phyloP scores from a whole-genome alignment of 2,329 filamentous ascomycete species.

The Pyricularia pennisetigena region DNA sequence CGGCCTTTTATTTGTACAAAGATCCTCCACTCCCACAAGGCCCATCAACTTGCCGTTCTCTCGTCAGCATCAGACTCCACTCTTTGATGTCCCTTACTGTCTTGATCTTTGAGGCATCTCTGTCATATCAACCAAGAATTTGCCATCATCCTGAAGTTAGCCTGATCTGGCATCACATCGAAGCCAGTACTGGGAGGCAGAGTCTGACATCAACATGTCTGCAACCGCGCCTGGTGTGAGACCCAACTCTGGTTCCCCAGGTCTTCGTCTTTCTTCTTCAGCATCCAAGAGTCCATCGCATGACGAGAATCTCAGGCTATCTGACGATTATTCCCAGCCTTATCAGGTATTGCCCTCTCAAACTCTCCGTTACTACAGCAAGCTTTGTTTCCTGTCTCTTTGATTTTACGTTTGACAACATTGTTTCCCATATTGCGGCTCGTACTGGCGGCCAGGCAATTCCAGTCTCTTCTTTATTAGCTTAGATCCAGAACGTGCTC shows the following conservation, averaged over 20 bases:
- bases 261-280: conserved; percentile 18
- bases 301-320: conserved; percentile 26
- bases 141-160: conserved; percentile 3
- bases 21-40: background rate
- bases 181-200: background rate
- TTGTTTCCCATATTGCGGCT: background rate
- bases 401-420: background rate
- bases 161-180: background rate
- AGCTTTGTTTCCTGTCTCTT: background rate
- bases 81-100: conserved; percentile 3
- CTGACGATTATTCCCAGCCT: conserved; percentile 22
- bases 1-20: background rate
- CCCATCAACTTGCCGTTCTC: background rate
- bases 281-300: conserved; percentile 20
- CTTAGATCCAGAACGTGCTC: background rate
- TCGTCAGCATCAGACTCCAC: background rate
- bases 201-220: conserved; percentile 24
- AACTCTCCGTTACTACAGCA: background rate
- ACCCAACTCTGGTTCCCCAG: conserved; percentile 30
- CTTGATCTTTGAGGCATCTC: conserved; percentile 9
- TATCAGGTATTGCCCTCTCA: conserved; percentile 18
- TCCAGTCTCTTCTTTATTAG: too few relatives aligned
- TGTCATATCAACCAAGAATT: conserved; percentile 9
- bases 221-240: conserved; percentile 17
- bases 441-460: background rate